phyloP scores from a whole-genome alignment of 2,329 filamentous ascomycete genomes.

The Colletotrichum falcatum region DNA sequence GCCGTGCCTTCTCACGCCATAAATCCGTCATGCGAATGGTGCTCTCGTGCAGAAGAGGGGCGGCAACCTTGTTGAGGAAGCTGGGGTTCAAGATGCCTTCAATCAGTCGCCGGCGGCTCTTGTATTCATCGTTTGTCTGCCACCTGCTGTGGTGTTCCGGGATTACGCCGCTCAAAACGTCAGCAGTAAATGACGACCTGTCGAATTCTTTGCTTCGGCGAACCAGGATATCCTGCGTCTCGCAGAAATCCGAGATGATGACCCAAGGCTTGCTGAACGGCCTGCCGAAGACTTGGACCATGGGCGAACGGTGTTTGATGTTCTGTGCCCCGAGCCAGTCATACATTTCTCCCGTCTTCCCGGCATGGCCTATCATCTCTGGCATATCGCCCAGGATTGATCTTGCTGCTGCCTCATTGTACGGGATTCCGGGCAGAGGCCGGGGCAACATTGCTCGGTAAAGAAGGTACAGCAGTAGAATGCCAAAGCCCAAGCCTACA shows the following conservation, averaged over 20 bases:
- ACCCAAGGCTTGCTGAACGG: conserved; percentile 49
- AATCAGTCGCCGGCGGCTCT: conserved; percentile 49
- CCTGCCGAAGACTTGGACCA: conserved; percentile 52
- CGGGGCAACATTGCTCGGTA: conserved; percentile 22
- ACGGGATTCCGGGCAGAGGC: conserved; percentile 31
- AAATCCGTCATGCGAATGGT: conserved; percentile 49
- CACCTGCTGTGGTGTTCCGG: conserved; percentile 49
- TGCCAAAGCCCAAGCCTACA: background rate
- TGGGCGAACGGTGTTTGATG: conserved; percentile 44
- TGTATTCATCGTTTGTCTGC: conserved; percentile 49
- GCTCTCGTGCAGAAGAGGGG: conserved; percentile 44
- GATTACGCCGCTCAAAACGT: conserved; percentile 42
- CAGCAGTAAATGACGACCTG: conserved; percentile 43
- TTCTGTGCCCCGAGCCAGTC: conserved; percentile 47
- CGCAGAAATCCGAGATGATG: conserved; percentile 50
- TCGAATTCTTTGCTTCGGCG: conserved; percentile 51
- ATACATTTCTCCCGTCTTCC: conserved; percentile 28
- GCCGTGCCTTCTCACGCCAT: conserved; percentile 50
- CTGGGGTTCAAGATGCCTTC: conserved; percentile 52
- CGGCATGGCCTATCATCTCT: conserved; percentile 16
- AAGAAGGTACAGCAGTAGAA: conserved; percentile 7
- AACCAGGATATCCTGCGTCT: conserved; percentile 50
- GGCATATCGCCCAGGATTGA: conserved; percentile 34
- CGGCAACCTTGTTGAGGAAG: conserved; percentile 47
- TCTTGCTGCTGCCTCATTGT: conserved; percentile 20